These are phyloP conservation scores for Botrytis cinerea DNA, from an alignment of 2,329 filamentous ascomycete species.

Conservation along the genomic window DNA sequence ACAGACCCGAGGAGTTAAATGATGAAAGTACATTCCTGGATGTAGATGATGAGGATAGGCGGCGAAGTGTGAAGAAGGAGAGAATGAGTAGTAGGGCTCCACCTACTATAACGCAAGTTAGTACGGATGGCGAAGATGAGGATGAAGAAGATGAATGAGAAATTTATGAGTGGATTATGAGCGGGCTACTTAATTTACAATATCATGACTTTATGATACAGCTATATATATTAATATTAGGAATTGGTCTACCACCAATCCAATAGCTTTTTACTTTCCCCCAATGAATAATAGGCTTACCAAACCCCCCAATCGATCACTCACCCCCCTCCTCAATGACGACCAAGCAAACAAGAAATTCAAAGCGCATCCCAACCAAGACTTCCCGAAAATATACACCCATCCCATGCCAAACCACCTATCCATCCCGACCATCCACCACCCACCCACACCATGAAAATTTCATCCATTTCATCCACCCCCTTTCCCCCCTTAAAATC, in stretches of 20 bases:
- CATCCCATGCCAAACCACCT: neutral
- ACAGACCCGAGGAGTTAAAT: neutral
- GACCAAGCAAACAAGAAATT: neutral
- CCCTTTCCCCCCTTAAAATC: neutral
- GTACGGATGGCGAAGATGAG: neutral
- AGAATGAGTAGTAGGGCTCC: neutral
- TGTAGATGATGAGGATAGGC: conserved; percentile 6
- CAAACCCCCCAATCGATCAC: neutral
- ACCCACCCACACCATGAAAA: neutral
- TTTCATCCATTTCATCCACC: neutral
- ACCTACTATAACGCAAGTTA: conserved; percentile 4
- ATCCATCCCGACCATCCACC: neutral
- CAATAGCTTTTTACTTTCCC: neutral
- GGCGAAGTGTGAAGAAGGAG: neutral
- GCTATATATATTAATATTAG: neutral
- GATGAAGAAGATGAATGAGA: neutral
- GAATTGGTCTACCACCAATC: neutral
- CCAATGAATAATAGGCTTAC: neutral
- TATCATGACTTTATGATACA: neutral
- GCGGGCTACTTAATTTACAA: neutral
- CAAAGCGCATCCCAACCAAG: neutral
- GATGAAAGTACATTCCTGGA: conserved; percentile 18
- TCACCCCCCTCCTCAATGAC: neutral
- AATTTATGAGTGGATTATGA: neutral
- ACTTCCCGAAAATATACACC: neutral